Evolutionary conservation across 202 grass and related monocot genomes (phyloP), one percentile per base, ranked within the genome.

Genomic region (Eragrostis tef): DNA sequence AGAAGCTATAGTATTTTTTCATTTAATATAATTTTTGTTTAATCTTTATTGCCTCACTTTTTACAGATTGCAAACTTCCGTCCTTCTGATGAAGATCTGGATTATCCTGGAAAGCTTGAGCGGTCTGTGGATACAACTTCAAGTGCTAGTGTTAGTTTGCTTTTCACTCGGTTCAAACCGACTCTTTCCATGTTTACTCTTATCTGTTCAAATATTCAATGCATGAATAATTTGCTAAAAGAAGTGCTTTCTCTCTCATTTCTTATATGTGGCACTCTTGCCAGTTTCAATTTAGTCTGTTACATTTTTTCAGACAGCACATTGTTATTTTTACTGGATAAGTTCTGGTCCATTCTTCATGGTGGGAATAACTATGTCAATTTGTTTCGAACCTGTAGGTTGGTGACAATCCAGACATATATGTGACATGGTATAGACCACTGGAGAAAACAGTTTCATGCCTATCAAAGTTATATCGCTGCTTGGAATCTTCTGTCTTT

Each of bases 401-500:
- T 44, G 83, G 64, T 76, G 92, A 93, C 47, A 94, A 77, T 47
- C 88, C 88, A 8, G 92, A 94, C 81, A 88, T 90, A 77, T 91
- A 89, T 77, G 84, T 84, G 54, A 94, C 86, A 67, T 98, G 90
- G 86, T 98, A 91, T 81, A 86, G 84, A 69, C 90, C 92, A 78
- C 78, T 94, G 92, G 95, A 94, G 71, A 98, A 98, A 90, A 98
- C 96, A 79, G 90, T 95, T 54, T 99, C 96, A 39, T 99, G 93
- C 74, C 85, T 99, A 52, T 99, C 96, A 87, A 95, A 95, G 78
- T 61, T 99, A 78, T 99, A 99, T 87, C 90, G 80, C 75, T 95
- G 96, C 74, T 90, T 99, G 71, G 96, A 93, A 79, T 79, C 90
- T 76, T 83, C 90, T 51, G 96, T 99, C 67, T 99, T 99, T 91